Evolutionary conservation across 1,284 basidiomycete species (phyloP), one percentile per base, ranked within the genome.

Genomic region (Papiliotrema fonsecae): DNA sequence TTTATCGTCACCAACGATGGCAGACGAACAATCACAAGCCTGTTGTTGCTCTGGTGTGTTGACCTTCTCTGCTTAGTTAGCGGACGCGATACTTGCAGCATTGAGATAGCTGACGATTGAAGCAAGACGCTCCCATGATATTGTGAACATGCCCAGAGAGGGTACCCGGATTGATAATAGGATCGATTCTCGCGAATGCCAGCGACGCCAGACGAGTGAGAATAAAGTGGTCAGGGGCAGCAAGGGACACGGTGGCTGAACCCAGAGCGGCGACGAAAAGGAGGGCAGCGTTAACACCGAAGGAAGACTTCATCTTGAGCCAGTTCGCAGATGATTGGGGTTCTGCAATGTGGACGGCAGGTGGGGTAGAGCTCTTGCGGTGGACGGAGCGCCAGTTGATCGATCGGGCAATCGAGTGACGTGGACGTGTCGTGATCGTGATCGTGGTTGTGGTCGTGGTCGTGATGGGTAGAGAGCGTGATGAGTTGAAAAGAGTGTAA

Each of bases 91-190:
- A 10, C 9, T 24, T 42, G 9, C 9, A 41, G 6, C 24, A 40
- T 16, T 30, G 30, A 9, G 13, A 10, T 0, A 58, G n/a, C 65
- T 56, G 50, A 67, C 67, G 37, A 36, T 52, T 57, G 40, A 69
- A 66, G 45, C 58, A 61, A 32, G 61, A 64, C n/a, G 56, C 67
- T 16, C 69, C 69, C 13, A 65, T 40, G 34, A 71, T 62, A 38
- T 66, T 64, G 53, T 77, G 76, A 0, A 67, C 60, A 51, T 77
- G 76, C 1, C 51, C 50, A 3, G 66, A 63, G 21, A 71, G 49
- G 4, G 18, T 51, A 19, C 64, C 66, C 3, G 71, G 70, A 26
- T 60, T 59, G 51, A 76, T 65, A 54, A 77, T 75, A 1, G 76
- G 72, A 51, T 77, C 76, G 42, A 75, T 54, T 13, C 75, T 60